Evolutionary conservation across 441 rosid species (phyloP).

Genomic region (Populus tomentosa): DNA sequence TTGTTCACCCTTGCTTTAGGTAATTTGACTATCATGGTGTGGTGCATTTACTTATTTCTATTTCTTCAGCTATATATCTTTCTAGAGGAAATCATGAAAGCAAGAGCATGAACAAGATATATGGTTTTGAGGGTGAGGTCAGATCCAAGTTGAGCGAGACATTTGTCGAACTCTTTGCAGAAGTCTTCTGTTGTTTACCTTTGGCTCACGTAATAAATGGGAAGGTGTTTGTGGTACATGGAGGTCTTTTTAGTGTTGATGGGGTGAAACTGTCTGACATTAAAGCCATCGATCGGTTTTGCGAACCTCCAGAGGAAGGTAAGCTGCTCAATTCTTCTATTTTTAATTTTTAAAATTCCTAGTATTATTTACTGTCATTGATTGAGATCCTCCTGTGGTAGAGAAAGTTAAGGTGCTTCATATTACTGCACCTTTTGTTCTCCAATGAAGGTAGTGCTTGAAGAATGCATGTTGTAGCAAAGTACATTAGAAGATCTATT

Average conservation of each 20-base stretch:
- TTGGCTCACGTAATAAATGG: constrained; percentile 81
- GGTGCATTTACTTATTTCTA: neutral
- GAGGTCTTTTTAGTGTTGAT: constrained; percentile 95
- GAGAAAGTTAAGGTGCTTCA: neutral
- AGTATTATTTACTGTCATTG: neutral
- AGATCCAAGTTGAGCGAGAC: constrained; percentile 89
- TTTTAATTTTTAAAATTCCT: neutral
- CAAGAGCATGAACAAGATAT: constrained; percentile 99
- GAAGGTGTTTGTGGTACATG: constrained; percentile 91
- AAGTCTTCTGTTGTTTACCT: constrained; percentile 93
- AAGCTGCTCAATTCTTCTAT: constrained; percentile 6
- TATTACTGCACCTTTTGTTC: neutral
- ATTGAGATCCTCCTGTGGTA: neutral
- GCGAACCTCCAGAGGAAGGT: constrained; percentile 99
- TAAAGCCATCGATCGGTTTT: constrained; percentile 76
- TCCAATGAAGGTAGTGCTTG: no score
- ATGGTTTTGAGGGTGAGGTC: constrained; percentile 99
- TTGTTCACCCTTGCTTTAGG: neutral
- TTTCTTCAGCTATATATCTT: constrained; percentile 72
- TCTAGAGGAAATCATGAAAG: constrained; percentile 98
- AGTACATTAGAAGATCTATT: no score
- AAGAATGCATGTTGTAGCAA: no score
- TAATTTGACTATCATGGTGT: neutral
- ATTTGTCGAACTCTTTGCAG: constrained; percentile 95
- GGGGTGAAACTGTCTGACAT: constrained; percentile 93